phyloP scores from a whole-genome alignment of 768 basidiomycete genomes.

The Leccinum disarticulatum region DNA sequence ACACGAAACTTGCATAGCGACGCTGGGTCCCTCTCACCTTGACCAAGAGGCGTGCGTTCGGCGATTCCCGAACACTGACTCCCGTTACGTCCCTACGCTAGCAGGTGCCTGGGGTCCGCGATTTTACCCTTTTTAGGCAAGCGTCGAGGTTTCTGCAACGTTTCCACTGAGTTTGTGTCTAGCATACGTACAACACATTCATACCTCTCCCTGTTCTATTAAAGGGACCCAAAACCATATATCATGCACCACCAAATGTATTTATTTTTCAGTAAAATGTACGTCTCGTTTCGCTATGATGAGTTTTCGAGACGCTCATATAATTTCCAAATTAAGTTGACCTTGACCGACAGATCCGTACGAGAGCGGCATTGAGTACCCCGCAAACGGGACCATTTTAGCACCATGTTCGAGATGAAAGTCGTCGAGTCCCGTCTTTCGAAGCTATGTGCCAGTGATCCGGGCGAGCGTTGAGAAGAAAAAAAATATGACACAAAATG shows the following conservation, averaged over 20 bases:
- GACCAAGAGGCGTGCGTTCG: too few relatives aligned
- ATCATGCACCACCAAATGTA: too few relatives aligned
- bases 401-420: conserved; percentile 82
- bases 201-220: too few relatives aligned
- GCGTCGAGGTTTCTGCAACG: too few relatives aligned
- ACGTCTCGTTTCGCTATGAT: too few relatives aligned
- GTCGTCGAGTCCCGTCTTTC: conserved; percentile 79
- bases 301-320: too few relatives aligned
- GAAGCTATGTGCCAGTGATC: conserved; percentile 35
- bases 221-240: too few relatives aligned
- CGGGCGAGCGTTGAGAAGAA: background rate
- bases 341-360: conserved; percentile 85
- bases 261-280: too few relatives aligned
- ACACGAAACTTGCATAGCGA: conserved; percentile 3
- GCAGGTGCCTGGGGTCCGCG: too few relatives aligned
- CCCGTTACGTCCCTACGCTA: background rate
- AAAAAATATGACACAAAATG: background rate
- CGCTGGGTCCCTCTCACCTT: background rate
- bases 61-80: conserved; percentile 15
- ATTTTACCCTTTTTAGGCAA: too few relatives aligned
- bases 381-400: conserved; percentile 97
- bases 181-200: too few relatives aligned
- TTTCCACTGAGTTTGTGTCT: too few relatives aligned
- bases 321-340: conserved; percentile 18
- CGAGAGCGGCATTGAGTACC: conserved; percentile 89